These are phyloP conservation scores for Pichia terricola DNA, from an alignment of 1,139 yeast species.

Conservation along the genomic window DNA sequence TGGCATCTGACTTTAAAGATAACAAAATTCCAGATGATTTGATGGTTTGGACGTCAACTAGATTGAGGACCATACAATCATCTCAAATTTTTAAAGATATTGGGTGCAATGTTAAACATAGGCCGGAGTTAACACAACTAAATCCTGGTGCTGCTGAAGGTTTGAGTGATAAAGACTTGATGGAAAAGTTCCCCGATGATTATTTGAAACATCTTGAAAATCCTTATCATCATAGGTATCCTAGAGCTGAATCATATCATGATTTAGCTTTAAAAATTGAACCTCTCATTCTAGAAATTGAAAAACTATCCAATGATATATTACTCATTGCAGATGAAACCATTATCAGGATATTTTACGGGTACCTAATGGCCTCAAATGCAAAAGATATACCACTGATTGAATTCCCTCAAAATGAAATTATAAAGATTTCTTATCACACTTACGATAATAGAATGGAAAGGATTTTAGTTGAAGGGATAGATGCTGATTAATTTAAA, in stretches of 20 bases:
- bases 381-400: conserved; percentile 77
- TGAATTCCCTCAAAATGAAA: conserved; percentile 68
- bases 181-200: conserved; percentile 56
- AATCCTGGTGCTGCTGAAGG: conserved; percentile 88
- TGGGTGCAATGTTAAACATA: conserved; percentile 55
- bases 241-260: conserved; percentile 91
- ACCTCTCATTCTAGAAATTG: conserved; percentile 87
- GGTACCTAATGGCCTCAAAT: conserved; percentile 87
- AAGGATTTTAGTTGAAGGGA: conserved; percentile 33
- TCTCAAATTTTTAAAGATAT: conserved; percentile 53
- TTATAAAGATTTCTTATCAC: conserved; percentile 79
- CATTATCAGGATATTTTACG: conserved; percentile 78
- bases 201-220: conserved; percentile 56
- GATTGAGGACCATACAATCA: conserved; percentile 74
- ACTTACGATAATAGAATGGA: conserved; percentile 76
- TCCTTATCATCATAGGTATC: conserved; percentile 88
- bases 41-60: conserved; percentile 88
- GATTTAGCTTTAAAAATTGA: conserved; percentile 92
- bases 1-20: conserved; percentile 28
- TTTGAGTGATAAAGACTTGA: conserved; percentile 50
- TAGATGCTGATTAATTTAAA: conserved; percentile 7
- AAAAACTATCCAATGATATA: conserved; percentile 79
- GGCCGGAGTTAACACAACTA: conserved; percentile 77
- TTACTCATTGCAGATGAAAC: conserved; percentile 91
- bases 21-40: conserved; percentile 39